Conservation (phyloP, 2,329 filamentous ascomycete species). For the Triangularia verruculosa region DNA sequence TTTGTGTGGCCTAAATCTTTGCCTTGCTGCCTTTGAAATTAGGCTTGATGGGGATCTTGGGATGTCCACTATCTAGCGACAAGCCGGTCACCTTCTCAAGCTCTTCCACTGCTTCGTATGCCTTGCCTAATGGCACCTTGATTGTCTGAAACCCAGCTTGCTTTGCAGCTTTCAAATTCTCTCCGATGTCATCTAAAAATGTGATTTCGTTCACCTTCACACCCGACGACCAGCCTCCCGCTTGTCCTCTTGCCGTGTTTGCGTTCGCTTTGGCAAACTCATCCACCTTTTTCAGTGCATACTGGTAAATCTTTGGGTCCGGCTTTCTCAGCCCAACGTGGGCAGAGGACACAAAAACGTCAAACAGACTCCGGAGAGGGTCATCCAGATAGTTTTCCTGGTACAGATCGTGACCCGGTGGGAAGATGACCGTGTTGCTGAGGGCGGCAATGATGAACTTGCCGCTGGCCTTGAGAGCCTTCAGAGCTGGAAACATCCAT, state of each 20-base stretch:
- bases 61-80: conserved; percentile 54
- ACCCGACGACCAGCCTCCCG: conserved; percentile 46
- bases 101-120: conserved; percentile 77
- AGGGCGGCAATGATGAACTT: conserved; percentile 75
- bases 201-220: conserved; percentile 67
- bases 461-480: conserved; percentile 61
- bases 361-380: conserved; percentile 67
- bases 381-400: conserved; percentile 49
- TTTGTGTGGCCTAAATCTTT: conserved; percentile 18
- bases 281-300: conserved; percentile 66
- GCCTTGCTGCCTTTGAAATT: conserved; percentile 21
- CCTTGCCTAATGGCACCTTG: conserved; percentile 76
- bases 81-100: conserved; percentile 74
- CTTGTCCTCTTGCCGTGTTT: conserved; percentile 36
- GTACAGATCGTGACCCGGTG: conserved; percentile 66
- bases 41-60: conserved; percentile 46
- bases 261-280: conserved; percentile 56
- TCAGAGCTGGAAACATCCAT: conserved; percentile 81
- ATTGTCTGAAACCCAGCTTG: conserved; percentile 75
- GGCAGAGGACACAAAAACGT: conserved; percentile 83
- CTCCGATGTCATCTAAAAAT: conserved; percentile 92
- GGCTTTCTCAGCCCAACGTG: conserved; percentile 88
- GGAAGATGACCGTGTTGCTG: conserved; percentile 88
- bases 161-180: conserved; percentile 81
- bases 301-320: conserved; percentile 74